These are phyloP conservation scores for Musa balbisiana DNA, from an alignment of 202 grass and related monocot genomes.

Conservation along the genomic window DNA sequence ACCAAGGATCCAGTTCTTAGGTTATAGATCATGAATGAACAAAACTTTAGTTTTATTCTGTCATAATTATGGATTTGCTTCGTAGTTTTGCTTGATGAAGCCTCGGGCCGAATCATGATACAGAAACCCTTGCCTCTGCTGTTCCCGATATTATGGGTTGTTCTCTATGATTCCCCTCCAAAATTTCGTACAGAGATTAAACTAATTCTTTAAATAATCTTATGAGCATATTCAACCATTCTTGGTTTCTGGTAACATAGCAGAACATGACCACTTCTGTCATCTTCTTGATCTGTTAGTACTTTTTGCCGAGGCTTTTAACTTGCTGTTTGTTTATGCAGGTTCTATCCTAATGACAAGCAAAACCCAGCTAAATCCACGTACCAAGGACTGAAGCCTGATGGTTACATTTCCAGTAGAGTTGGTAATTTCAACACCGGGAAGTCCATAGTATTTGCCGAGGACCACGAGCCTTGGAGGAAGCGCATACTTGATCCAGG, in stretches of 20 bases:
- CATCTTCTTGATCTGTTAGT: neutral
- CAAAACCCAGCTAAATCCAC: constrained; percentile 5
- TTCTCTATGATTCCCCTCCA: neutral
- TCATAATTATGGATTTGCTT: too few species aligned
- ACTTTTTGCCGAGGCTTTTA: neutral
- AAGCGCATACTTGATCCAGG: constrained; percentile 25
- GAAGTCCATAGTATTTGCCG: constrained; percentile 16
- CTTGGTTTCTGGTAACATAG: neutral
- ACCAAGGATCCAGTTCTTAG: neutral
- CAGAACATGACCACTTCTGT: too few species aligned
- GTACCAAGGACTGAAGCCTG: constrained; percentile 1
- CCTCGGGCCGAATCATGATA: too few species aligned
- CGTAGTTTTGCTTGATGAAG: too few species aligned
- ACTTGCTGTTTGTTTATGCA: neutral
- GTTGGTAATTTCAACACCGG: neutral
- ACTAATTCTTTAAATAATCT: neutral
- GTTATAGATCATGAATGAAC: too few species aligned
- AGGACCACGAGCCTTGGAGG: constrained; percentile 15
- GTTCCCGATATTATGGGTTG: neutral
- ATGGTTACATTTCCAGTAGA: neutral
- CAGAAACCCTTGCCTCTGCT: too few species aligned
- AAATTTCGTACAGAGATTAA: neutral
- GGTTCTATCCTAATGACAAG: constrained; percentile 21
- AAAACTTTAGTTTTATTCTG: too few species aligned
- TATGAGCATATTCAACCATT: neutral